Evolutionary conservation across 129 eudicot species (phyloP).

Genomic region (Kitagawia praeruptora): DNA sequence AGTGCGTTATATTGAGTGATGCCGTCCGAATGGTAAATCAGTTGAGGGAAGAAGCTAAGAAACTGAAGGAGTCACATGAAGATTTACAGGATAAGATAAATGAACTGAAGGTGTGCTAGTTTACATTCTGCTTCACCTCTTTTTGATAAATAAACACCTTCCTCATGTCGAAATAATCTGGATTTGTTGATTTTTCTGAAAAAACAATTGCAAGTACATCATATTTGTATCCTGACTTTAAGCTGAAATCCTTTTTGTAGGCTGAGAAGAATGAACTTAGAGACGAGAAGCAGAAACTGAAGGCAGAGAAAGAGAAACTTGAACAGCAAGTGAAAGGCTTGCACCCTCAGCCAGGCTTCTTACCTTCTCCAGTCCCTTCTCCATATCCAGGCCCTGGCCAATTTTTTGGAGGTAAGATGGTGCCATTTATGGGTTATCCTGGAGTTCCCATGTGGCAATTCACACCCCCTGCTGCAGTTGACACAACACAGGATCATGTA

Average conservation of each 20-base stretch:
- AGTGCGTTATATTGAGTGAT: constrained; percentile 53
- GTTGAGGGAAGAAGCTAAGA: constrained; percentile 54
- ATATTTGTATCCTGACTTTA: neutral
- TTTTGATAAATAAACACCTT: neutral
- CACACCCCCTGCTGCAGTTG: constrained; percentile 55
- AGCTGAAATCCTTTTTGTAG: constrained; percentile 20
- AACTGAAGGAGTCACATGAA: constrained; percentile 40
- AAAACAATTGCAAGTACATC: neutral
- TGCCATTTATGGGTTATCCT: constrained; percentile 54
- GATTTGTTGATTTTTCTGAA: neutral
- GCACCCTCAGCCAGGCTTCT: constrained; percentile 40
- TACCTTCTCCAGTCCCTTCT: constrained; percentile 37
- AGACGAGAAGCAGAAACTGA: constrained; percentile 62
- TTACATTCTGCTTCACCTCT: neutral
- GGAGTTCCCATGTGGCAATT: constrained; percentile 81
- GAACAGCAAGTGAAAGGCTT: constrained; percentile 47
- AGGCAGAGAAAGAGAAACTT: constrained; percentile 57
- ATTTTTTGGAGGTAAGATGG: constrained; percentile 39
- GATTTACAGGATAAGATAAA: constrained; percentile 48
- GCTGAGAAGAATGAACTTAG: constrained; percentile 77
- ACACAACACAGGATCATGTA: constrained; percentile 71
- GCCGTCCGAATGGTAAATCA: constrained; percentile 56
- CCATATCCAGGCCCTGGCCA: constrained; percentile 34
- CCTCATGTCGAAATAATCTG: neutral
- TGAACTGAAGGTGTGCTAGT: constrained; percentile 53